phyloP scores from a whole-genome alignment of 805 yeast genomes.

The Suhomyces sp. region DNA sequence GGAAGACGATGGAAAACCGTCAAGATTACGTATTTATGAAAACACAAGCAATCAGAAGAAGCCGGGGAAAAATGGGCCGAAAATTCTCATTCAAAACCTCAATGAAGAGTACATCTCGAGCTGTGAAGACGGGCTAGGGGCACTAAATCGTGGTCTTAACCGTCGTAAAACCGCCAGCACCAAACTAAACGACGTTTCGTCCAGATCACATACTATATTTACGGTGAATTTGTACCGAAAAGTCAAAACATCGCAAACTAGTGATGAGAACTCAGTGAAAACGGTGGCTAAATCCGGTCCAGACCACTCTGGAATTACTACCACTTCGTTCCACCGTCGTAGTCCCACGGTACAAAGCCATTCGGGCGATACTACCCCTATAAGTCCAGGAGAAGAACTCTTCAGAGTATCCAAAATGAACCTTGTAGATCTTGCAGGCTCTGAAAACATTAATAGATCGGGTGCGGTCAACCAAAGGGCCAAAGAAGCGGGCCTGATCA shows the following conservation, averaged over 20 bases:
- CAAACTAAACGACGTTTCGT: constrained; percentile 67
- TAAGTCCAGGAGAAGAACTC: constrained; percentile 8
- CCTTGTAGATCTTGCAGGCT: constrained; percentile 91
- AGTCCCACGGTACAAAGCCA: not conserved
- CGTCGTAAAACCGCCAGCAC: constrained; percentile 69
- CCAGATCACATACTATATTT: constrained; percentile 77
- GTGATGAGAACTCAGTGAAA: not conserved
- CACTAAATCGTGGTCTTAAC: constrained; percentile 55
- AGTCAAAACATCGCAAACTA: constrained; percentile 14
- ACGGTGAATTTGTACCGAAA: constrained; percentile 55
- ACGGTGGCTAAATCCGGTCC: not conserved
- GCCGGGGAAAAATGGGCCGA: not conserved
- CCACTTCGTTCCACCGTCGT: constrained; percentile 24
- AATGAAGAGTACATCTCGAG: constrained; percentile 57
- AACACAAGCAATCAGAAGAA: constrained; percentile 5
- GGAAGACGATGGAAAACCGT: constrained; percentile 38
- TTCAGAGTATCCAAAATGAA: constrained; percentile 63
- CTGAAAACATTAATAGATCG: constrained; percentile 82
- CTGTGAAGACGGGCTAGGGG: constrained; percentile 54
- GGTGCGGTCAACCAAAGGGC: constrained; percentile 88
- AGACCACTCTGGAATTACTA: not conserved
- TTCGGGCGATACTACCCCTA: not conserved
- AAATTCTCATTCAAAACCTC: constrained; percentile 58
- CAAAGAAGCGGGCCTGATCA: constrained; percentile 90
- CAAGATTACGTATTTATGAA: constrained; percentile 40